Conservation (phyloP, 169 alveolate genomes). For the Eimeria brunetti region DNA sequence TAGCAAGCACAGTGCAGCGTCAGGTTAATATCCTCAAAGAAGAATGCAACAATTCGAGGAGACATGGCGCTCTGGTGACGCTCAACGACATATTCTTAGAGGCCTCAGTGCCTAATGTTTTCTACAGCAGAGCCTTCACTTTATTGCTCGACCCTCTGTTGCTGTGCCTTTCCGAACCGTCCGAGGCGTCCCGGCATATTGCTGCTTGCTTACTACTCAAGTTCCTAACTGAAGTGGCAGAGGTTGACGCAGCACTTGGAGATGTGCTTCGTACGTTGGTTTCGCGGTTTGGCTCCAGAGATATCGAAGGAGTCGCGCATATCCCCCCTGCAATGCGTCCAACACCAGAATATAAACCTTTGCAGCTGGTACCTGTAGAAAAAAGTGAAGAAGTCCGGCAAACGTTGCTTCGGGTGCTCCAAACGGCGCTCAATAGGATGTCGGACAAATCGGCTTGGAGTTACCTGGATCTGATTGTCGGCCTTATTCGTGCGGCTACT, state of each 20-base stretch:
- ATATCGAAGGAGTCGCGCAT: slow-evolving; percentile 79
- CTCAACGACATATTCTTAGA: slow-evolving; percentile 26
- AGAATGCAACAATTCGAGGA: slow-evolving; percentile 1
- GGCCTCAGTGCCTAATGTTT: slow-evolving; percentile 15
- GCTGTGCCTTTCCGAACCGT: slow-evolving; percentile 61
- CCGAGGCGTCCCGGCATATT: slow-evolving; percentile 20
- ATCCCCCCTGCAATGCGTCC: slow-evolving; percentile 80
- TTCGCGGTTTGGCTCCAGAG: slow-evolving; percentile 74
- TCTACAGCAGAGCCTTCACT: slow-evolving; percentile 32
- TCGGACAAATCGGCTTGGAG: slow-evolving; percentile 52
- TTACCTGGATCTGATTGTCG: slow-evolving; percentile 87
- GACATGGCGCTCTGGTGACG: slow-evolving; percentile 14
- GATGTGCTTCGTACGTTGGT: slow-evolving; percentile 53
- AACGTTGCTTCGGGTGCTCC: slow-evolving; percentile 37
- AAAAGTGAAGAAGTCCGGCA: slow-evolving; percentile 77
- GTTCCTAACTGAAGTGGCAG: slow-evolving; percentile 49
- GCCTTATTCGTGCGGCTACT: slow-evolving; percentile 89
- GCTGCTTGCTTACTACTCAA: slow-evolving; percentile 39
- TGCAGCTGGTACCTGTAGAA: slow-evolving; percentile 79
- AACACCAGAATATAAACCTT: slow-evolving; percentile 75
- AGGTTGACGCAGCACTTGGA: background rate
- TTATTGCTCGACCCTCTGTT: slow-evolving; percentile 30
- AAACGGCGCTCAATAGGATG: slow-evolving; percentile 36
- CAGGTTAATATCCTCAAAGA: slow-evolving; percentile 53
- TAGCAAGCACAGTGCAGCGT: slow-evolving; percentile 34